Conservation (phyloP, 73 alveolate genomes). For the Paraurostyla sp. region DNA sequence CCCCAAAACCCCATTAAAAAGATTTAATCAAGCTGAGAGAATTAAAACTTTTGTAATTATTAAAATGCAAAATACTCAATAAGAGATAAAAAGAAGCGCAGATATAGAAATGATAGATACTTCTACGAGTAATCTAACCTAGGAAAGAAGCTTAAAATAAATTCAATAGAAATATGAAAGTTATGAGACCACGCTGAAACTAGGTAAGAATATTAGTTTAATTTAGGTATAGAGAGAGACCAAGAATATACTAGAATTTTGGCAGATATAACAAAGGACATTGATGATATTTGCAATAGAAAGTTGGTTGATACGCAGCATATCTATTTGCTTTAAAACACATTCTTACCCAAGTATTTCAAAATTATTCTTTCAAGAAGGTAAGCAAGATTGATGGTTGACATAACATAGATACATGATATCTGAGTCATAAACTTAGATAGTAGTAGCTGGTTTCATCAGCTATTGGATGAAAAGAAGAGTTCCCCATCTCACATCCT, state of each 20-base stretch:
- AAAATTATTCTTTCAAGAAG: background rate
- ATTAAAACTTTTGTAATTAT: background rate
- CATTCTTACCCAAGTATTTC: slow-evolving; percentile 21
- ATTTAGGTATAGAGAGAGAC: background rate
- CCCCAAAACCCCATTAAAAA: slow-evolving; percentile 25
- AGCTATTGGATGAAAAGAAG: slow-evolving; percentile 23
- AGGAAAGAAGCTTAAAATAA: background rate
- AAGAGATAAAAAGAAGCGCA: background rate
- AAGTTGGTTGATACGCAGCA: background rate
- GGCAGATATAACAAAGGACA: background rate
- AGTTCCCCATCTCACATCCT: background rate
- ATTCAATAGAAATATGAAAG: background rate
- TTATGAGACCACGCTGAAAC: background rate
- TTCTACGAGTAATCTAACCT: background rate
- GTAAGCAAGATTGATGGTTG: background rate
- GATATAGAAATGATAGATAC: background rate
- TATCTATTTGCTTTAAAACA: background rate
- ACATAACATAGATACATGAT: background rate
- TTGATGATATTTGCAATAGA: background rate
- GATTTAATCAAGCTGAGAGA: background rate
- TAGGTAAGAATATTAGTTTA: background rate
- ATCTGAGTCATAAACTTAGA: background rate
- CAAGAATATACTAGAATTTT: slow-evolving; percentile 4
- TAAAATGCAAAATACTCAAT: background rate
- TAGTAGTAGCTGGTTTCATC: slow-evolving; percentile 6